Conservation (phyloP, 2,329 filamentous ascomycete genomes). For the Arthroderma sp. region DNA sequence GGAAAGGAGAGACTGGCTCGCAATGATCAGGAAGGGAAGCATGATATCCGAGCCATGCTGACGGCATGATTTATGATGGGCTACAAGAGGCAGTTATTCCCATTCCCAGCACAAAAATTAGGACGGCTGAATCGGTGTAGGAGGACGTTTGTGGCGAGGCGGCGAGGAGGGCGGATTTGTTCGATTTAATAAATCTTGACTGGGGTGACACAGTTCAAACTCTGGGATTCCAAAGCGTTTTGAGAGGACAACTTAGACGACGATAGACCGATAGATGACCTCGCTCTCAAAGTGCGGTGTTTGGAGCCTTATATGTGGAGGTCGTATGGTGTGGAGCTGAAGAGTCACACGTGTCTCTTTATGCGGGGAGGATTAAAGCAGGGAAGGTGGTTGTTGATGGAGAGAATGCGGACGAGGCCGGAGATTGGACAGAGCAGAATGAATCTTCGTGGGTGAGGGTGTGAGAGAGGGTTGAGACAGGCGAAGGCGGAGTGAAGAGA, state of each 20-base stretch:
- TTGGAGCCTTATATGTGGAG: neutral
- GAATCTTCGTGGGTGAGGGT: neutral
- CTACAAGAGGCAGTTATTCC: neutral
- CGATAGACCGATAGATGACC: too few relatives aligned
- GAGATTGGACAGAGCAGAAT: neutral
- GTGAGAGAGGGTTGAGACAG: neutral
- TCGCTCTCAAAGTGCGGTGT: neutral
- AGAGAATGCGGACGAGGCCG: too few relatives aligned
- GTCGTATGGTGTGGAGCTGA: neutral
- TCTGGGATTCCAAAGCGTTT: too few relatives aligned
- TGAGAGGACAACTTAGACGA: too few relatives aligned
- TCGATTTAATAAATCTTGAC: too few relatives aligned
- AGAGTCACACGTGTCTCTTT: neutral
- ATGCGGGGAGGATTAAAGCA: neutral
- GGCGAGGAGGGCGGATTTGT: neutral
- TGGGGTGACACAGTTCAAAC: too few relatives aligned
- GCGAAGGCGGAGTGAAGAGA: neutral
- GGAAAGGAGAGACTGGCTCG: slow-evolving; percentile 47
- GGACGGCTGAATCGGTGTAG: neutral
- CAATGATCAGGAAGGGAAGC: slow-evolving; percentile 46
- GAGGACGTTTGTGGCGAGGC: neutral
- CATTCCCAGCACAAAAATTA: neutral
- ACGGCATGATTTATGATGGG: slow-evolving; percentile 19
- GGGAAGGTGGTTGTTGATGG: neutral
- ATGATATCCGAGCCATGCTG: slow-evolving; percentile 19